Conservation (phyloP, 768 basidiomycete species). For the Boletus pseudopeckii region DNA sequence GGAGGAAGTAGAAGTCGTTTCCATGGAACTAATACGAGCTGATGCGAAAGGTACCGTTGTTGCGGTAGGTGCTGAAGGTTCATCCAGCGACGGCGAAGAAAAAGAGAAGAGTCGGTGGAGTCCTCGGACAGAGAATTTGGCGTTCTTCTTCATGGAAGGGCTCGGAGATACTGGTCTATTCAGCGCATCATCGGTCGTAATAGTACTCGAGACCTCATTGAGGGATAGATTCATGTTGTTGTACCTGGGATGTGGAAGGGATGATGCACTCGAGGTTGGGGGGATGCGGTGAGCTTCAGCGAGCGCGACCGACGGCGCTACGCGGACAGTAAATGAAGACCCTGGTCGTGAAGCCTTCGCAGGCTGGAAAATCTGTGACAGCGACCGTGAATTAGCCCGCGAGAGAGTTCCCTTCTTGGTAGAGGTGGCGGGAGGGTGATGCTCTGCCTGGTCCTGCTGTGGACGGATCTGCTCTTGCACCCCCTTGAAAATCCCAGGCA, state of each 20-base stretch:
- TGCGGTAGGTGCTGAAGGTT: slow-evolving; percentile 2
- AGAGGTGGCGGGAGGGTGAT: slow-evolving; percentile 12
- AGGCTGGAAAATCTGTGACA: slow-evolving; percentile 28
- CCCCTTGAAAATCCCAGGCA: slow-evolving; percentile 26
- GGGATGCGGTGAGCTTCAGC: slow-evolving; percentile 14
- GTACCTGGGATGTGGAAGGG: slow-evolving; percentile 5
- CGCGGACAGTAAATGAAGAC: slow-evolving; percentile 22
- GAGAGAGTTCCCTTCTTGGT: slow-evolving; percentile 28
- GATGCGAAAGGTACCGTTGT: background rate
- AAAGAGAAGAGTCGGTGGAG: slow-evolving; percentile 34
- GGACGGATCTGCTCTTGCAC: slow-evolving; percentile 22
- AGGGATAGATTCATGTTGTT: slow-evolving; percentile 29
- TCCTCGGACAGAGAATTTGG: slow-evolving; percentile 35
- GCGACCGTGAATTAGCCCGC: slow-evolving; percentile 28
- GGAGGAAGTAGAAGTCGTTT: slow-evolving; percentile 11
- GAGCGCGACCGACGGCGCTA: slow-evolving; percentile 18
- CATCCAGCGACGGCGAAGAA: slow-evolving; percentile 21
- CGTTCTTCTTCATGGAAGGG: slow-evolving; percentile 29
- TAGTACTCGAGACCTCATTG: slow-evolving; percentile 10
- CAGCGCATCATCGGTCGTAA: slow-evolving; percentile 7
- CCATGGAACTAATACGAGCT: background rate
- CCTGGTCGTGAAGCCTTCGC: slow-evolving; percentile 29
- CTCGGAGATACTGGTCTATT: slow-evolving; percentile 34
- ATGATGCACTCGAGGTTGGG: slow-evolving; percentile 6
- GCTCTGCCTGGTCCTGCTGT: slow-evolving; percentile 12